Evolutionary conservation across 2,329 filamentous ascomycete genomes (phyloP).

Genomic region (Diaporthe sp.): DNA sequence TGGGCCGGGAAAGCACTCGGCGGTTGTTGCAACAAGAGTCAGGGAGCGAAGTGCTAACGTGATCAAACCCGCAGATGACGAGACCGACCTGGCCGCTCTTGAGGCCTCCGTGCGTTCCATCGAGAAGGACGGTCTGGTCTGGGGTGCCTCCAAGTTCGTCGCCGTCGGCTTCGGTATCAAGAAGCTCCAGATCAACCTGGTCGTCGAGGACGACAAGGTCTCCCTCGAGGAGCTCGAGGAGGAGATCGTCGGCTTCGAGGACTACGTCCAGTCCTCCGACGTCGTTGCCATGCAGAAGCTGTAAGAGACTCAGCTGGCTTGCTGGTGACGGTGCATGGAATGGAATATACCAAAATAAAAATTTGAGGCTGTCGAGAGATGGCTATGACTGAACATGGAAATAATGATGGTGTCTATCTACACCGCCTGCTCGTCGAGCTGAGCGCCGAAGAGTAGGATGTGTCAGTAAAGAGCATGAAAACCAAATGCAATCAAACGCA

Average conservation of each 20-base stretch:
- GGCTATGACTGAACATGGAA: conserved; percentile 32
- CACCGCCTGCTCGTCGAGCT: conserved; percentile 8
- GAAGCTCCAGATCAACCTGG: conserved; percentile 99
- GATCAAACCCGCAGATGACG: conserved; percentile 73
- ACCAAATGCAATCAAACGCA: conserved; percentile 22
- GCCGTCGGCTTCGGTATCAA: conserved; percentile 97
- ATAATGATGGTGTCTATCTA: conserved; percentile 33
- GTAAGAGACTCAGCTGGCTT: conserved; percentile 62
- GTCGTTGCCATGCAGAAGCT: conserved; percentile 93
- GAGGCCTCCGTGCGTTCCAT: conserved; percentile 86
- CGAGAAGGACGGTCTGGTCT: conserved; percentile 93
- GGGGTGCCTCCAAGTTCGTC: conserved; percentile 92
- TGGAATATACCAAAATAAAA: conserved; percentile 1
- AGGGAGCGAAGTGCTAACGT: conserved; percentile 16
- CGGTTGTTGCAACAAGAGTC: too few species aligned
- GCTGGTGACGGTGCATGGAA: not conserved
- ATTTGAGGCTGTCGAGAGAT: conserved; percentile 21
- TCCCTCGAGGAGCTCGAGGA: conserved; percentile 89
- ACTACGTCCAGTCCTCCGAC: conserved; percentile 96
- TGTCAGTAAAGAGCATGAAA: conserved; percentile 27
- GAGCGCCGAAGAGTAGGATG: conserved; percentile 15
- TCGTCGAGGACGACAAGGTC: conserved; percentile 97
- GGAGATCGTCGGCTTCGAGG: conserved; percentile 85
- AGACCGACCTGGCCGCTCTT: conserved; percentile 89
- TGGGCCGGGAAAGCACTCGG: not conserved